Conservation (phyloP, 2,329 filamentous ascomycete genomes). For the Thielaviopsis euricoi region DNA sequence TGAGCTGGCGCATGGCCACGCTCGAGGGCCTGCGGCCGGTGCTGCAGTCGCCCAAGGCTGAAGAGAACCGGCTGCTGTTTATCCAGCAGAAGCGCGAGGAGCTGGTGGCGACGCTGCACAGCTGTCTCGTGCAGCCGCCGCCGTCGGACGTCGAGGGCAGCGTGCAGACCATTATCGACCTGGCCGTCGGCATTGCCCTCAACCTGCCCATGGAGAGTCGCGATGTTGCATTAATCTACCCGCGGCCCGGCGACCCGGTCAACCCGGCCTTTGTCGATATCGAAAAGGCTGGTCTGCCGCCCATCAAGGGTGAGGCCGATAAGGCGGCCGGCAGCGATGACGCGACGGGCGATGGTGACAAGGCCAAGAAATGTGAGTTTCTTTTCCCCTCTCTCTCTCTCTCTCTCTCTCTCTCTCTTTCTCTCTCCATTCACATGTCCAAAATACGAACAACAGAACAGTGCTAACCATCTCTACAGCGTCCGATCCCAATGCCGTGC, state of each 20-base stretch:
- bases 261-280: conserved; percentile 68
- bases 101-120: conserved; percentile 52
- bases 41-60: conserved; percentile 48
- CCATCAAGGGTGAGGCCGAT: conserved; percentile 17
- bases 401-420: background rate
- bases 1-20: conserved; percentile 86
- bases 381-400: background rate
- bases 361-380: conserved; percentile 31
- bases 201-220: conserved; percentile 83
- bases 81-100: conserved; percentile 53
- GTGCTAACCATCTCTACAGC: background rate
- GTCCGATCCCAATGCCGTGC: conserved; percentile 40
- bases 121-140: conserved; percentile 59
- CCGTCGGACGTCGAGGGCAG: conserved; percentile 74
- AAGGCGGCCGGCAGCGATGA: conserved; percentile 17
- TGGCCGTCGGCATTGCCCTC: conserved; percentile 69
- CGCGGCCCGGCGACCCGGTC: conserved; percentile 57
- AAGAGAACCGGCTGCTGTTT: conserved; percentile 50
- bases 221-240: conserved; percentile 78
- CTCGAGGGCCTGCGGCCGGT: conserved; percentile 70
- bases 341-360: conserved; percentile 26
- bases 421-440: too few relatives aligned
- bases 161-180: conserved; percentile 80
- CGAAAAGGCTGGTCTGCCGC: conserved; percentile 54
- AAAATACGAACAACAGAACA: too few relatives aligned